Evolutionary conservation across 192 early-diverging fungal species (phyloP).

Genomic region (Rhizophagus sp.): DNA sequence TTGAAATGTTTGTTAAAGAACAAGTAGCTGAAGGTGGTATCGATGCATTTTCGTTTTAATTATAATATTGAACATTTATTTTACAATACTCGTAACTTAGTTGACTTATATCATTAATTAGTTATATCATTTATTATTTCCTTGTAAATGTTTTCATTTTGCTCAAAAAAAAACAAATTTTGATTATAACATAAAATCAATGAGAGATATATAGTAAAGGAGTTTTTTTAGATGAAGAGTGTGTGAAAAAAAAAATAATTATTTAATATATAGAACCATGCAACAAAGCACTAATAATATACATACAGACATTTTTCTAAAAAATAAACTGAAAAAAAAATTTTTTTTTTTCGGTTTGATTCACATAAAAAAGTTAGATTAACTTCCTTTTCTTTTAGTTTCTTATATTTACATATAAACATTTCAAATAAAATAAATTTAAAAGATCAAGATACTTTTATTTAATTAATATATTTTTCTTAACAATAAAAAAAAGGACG

Average conservation of each 20-base stretch:
- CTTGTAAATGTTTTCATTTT: neutral
- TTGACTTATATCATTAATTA: no score
- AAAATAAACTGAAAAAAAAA: neutral
- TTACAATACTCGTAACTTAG: no score
- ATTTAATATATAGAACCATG: no score
- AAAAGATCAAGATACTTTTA: neutral
- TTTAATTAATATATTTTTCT: neutral
- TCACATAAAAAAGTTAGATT: neutral
- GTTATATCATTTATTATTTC: neutral
- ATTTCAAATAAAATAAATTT: neutral
- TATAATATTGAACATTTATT: no score
- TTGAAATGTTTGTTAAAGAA: conserved; percentile 92
- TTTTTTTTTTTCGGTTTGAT: no score
- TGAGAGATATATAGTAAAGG: no score
- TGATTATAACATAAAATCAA: no score
- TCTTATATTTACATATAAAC: neutral
- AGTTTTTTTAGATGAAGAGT: no score
- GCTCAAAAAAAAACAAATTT: no score
- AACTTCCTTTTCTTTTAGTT: neutral
- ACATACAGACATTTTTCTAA: neutral
- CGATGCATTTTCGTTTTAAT: conserved; percentile 24
- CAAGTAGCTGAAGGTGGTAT: conserved; percentile 30
- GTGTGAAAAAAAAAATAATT: no score
- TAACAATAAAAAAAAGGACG: neutral
- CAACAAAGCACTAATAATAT: neutral